These are phyloP conservation scores for Leishmania lainsoni DNA, from an alignment of 208 protist species.

Conservation along the genomic window DNA sequence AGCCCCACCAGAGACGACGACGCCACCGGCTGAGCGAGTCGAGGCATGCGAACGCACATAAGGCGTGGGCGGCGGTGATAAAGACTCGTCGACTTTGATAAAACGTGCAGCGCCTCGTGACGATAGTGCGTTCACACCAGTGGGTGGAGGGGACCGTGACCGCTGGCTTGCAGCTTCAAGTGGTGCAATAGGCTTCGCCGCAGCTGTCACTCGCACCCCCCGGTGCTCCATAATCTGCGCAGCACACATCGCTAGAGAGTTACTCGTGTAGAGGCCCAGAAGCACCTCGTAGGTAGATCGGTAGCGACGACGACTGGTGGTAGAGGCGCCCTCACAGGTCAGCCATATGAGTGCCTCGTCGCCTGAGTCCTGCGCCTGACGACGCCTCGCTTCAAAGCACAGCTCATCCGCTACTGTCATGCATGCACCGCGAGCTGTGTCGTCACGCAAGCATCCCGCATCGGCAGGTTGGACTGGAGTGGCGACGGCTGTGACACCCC, in stretches of 20 bases:
- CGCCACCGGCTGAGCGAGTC: background rate
- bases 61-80: background rate
- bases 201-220: background rate
- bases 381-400: constrained; percentile 9
- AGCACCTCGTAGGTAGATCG: constrained; percentile 6
- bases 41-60: background rate
- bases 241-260: constrained; percentile 5
- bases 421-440: constrained; percentile 13
- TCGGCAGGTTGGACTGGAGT: background rate
- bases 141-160: background rate
- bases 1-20: background rate
- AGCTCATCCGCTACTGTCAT: constrained; percentile 23
- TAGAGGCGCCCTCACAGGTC: background rate
- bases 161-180: background rate
- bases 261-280: constrained; percentile 19
- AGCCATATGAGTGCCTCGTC: constrained; percentile 21
- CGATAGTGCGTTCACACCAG: background rate
- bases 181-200: background rate
- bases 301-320: background rate
- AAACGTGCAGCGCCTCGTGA: background rate
- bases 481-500: background rate
- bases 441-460: constrained; percentile 1
- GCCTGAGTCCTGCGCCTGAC: constrained; percentile 6
- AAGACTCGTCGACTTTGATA: background rate
- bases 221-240: constrained; percentile 7